Percentiles rank a stretch among this genome's conserved stretches.
Evolutionary conservation across 225 moss, liverwort and hornwort genomes (phyloP).

Genomic region (Sphagnum contortum): DNA sequence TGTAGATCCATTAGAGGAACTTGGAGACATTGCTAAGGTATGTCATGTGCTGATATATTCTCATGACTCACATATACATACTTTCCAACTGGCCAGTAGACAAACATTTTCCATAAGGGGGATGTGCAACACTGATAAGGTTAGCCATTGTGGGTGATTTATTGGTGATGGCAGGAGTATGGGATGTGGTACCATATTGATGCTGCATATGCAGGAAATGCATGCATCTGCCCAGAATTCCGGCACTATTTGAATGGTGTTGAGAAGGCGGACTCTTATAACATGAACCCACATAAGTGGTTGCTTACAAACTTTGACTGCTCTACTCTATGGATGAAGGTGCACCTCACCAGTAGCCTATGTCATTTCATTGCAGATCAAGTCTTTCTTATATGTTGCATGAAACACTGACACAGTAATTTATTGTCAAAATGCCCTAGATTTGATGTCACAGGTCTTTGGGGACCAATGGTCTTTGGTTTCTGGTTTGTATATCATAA

Average conservation of each 20-base stretch:
- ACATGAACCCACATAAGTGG: constrained; percentile 87
- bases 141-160: not conserved
- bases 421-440: too few species aligned
- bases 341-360: constrained; percentile 1
- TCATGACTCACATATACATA: too few species aligned
- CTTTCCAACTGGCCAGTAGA: too few species aligned
- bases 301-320: constrained; percentile 87
- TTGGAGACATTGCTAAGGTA: constrained; percentile 60
- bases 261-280: constrained; percentile 66
- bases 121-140: too few species aligned
- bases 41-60: not conserved
- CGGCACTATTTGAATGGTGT: constrained; percentile 51
- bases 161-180: constrained; percentile 25
- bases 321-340: constrained; percentile 78
- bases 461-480: not conserved
- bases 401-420: too few species aligned
- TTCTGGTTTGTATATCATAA: not conserved
- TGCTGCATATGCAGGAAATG: constrained; percentile 68
- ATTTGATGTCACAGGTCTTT: too few species aligned
- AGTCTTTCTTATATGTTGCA: too few species aligned
- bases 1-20: constrained; percentile 56
- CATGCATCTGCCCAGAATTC: constrained; percentile 78
- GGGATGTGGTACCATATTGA: constrained; percentile 89
- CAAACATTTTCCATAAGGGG: too few species aligned
- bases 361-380: too few species aligned